Evolutionary conservation across 176 grass and related monocot genomes (phyloP).

Genomic region (Cymbopogon citratus): DNA sequence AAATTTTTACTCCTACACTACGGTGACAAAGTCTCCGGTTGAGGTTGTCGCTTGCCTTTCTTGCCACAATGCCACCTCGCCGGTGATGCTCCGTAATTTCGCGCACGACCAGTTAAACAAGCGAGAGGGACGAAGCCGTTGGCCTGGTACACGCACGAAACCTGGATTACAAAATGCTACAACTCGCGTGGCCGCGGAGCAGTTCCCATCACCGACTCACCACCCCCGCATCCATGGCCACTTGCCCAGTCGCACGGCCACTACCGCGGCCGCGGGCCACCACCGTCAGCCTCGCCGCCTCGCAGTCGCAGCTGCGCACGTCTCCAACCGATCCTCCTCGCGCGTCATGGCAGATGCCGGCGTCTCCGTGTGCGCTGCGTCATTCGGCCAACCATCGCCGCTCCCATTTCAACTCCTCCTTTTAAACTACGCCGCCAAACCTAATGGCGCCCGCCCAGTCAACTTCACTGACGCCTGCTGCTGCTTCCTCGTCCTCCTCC

Average conservation of each 20-base stretch:
- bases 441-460: slow-evolving; percentile 5
- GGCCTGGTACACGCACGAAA: neutral
- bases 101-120: neutral
- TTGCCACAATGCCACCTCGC: neutral
- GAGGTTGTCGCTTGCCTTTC: neutral
- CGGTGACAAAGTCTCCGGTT: neutral
- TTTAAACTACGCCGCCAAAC: neutral
- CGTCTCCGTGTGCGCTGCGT: neutral
- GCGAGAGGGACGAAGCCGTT: neutral
- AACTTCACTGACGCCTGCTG: neutral
- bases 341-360: neutral
- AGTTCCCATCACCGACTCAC: neutral
- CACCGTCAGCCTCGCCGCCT: neutral
- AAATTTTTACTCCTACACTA: too few relatives aligned
- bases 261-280: neutral
- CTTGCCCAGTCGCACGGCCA: neutral
- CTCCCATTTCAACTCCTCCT: neutral
- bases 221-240: too few relatives aligned
- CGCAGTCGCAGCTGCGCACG: neutral
- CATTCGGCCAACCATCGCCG: neutral
- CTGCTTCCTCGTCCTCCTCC: neutral
- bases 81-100: neutral
- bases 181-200: neutral
- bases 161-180: neutral
- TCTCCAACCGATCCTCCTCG: neutral